Evolutionary conservation across 2,329 filamentous ascomycete genomes (phyloP), one percentile per base, ranked within the genome.

Genomic region (Colletotrichum destructivum): DNA sequence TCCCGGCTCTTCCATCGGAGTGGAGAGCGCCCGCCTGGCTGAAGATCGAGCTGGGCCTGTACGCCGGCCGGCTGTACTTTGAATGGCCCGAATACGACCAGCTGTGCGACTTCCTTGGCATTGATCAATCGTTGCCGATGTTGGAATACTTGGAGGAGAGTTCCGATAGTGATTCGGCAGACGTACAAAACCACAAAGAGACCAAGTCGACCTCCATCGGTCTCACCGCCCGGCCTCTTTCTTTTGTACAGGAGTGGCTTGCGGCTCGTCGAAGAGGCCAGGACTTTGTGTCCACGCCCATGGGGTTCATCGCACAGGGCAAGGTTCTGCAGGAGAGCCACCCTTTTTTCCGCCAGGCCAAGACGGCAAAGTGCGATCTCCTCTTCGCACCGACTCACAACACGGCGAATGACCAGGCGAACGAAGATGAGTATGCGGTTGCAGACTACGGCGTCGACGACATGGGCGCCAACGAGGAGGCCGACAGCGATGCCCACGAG

Each of bases 31-130:
- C 91, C 0, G 21, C 68, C 0, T 91, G 88, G 88, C 79, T 93
- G 0, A 81, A 77, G 0, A 82, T 89, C 1, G 88, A 93, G 74
- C 76, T 93, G 0, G 90, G 90, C 0, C 82, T 93, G 5, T 83
- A 92, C 57, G 82, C 88, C 0, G 91, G 91, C 0, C 83, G 90
- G 0, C 81, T 93, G 0, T 92, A 93, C 74, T 86, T 91, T 66
- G 82, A 86, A 0, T 88, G 81, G 75, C 71, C 79, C 0, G 88
- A 91, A 61, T 84, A 85, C 54, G 42, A 64, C 1, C 52, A 73
- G 0, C 72, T 88, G 4, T 76, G 77, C 13, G 47, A 68, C 1
- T 76, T 83, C 18, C 75, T 86, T 2, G 81, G 79, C 0, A 78
- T 81, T 2, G 66, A 76, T 1, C 61, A 69, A 16, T 56, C 63